phyloP scores from a whole-genome alignment of 495 filamentous ascomycete genomes.

The Aspergillus affinis region DNA sequence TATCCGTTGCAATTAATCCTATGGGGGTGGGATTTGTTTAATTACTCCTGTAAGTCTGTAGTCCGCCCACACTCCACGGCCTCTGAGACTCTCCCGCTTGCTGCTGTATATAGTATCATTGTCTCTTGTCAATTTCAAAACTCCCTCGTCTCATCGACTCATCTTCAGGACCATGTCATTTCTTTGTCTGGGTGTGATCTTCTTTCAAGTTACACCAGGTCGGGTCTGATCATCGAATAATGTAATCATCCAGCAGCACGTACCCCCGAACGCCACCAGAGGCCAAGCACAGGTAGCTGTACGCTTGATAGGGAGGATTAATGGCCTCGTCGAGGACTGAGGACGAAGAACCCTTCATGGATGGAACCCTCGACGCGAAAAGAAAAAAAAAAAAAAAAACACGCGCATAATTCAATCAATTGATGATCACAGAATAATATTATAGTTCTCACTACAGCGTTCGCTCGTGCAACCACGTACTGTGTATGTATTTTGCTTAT shows the following conservation, averaged over 20 bases:
- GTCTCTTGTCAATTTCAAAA: background rate
- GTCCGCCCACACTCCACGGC: too few relatives aligned
- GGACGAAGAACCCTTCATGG: too few relatives aligned
- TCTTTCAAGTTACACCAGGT: conserved; percentile 2
- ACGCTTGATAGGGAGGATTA: conserved; percentile 8
- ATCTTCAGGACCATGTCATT: background rate
- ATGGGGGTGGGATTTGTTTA: background rate
- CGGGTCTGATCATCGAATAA: background rate
- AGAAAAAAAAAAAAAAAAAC: too few relatives aligned
- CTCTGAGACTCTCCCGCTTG: background rate
- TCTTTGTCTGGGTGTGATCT: background rate
- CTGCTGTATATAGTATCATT: background rate
- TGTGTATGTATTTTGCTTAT: too few relatives aligned
- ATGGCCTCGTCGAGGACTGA: background rate
- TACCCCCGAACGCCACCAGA: conserved; percentile 10
- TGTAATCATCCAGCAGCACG: conserved; percentile 3
- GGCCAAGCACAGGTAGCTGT: conserved; percentile 6
- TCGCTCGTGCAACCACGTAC: too few relatives aligned
- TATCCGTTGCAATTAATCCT: conserved; percentile 13
- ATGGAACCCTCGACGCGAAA: too few relatives aligned
- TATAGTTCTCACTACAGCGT: too few relatives aligned
- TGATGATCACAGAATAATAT: too few relatives aligned
- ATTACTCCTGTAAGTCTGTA: too few relatives aligned
- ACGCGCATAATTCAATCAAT: too few relatives aligned
- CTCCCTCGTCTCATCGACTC: background rate